phyloP scores from a whole-genome alignment of 2,329 filamentous ascomycete genomes.

The Alternaria longipes region DNA sequence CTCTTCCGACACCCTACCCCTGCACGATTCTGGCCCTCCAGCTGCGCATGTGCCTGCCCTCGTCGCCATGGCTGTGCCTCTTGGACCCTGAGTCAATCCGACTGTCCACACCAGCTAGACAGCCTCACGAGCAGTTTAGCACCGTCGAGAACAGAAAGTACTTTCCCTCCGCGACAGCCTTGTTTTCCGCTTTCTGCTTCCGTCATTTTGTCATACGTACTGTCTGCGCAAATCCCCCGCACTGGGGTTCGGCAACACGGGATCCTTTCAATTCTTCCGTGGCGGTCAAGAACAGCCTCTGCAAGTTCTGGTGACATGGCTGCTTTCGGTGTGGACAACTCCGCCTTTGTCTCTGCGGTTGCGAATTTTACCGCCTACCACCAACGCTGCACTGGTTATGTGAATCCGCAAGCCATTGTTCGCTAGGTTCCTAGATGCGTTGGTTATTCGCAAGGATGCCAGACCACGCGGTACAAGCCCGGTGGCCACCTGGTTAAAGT shows the following conservation, averaged over 20 bases:
- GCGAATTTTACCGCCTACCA: slow-evolving; percentile 26
- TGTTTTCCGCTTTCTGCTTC: slow-evolving; percentile 9
- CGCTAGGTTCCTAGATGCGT: slow-evolving; percentile 35
- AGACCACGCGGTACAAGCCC: slow-evolving; percentile 35
- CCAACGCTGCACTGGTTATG: slow-evolving; percentile 20
- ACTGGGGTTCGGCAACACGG: slow-evolving; percentile 31
- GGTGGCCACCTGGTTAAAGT: slow-evolving; percentile 23
- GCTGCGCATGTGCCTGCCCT: slow-evolving; percentile 27
- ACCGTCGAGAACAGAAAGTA: background rate
- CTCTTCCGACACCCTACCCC: slow-evolving; percentile 25
- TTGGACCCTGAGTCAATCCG: slow-evolving; percentile 25
- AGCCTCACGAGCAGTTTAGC: slow-evolving; percentile 22
- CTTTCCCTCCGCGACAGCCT: slow-evolving; percentile 8
- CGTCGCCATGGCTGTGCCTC: slow-evolving; percentile 27
- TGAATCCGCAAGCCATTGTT: slow-evolving; percentile 36
- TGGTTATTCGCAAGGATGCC: slow-evolving; percentile 26
- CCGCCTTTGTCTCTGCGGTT: slow-evolving; percentile 27
- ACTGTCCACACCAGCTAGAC: slow-evolving; percentile 16
- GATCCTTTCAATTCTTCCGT: slow-evolving; percentile 40
- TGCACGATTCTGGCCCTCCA: slow-evolving; percentile 27
- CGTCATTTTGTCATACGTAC: background rate
- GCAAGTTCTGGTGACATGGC: slow-evolving; percentile 40
- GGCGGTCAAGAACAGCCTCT: slow-evolving; percentile 34
- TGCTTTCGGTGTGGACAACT: slow-evolving; percentile 33
- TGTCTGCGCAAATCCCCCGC: slow-evolving; percentile 7